These are phyloP conservation scores for Silene uniflora DNA, from an alignment of 148 eudicot genomes.

Conservation along the genomic window DNA sequence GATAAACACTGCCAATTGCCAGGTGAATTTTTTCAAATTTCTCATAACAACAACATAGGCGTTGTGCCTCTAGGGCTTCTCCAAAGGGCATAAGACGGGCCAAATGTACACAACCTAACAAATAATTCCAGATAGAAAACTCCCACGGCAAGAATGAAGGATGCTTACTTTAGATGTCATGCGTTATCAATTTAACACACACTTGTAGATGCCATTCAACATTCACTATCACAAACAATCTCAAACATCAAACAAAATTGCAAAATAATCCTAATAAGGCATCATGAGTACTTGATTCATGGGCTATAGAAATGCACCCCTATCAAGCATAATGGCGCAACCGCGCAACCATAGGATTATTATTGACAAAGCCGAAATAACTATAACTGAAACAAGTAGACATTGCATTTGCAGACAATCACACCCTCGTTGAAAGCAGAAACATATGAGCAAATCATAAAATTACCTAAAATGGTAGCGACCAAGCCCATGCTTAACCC, in stretches of 20 bases:
- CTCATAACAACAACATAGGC: too few relatives aligned
- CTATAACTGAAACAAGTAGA: not conserved
- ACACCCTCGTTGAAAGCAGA: not conserved
- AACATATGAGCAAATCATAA: not conserved
- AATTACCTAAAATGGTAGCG: slow-evolving; percentile 88
- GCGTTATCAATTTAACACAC: not conserved
- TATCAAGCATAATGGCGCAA: not conserved
- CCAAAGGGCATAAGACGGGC: too few relatives aligned
- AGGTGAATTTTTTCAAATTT: too few relatives aligned
- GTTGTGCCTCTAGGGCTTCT: too few relatives aligned
- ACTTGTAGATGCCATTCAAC: not conserved
- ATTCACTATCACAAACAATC: slow-evolving; percentile 5
- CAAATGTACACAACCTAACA: too few relatives aligned
- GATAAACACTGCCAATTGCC: too few relatives aligned
- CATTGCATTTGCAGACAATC: not conserved
- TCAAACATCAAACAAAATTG: slow-evolving; percentile 5
- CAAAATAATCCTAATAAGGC: not conserved
- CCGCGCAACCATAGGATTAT: not conserved
- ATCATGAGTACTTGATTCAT: too few relatives aligned
- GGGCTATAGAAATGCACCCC: not conserved
- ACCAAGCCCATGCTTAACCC: slow-evolving; percentile 95
- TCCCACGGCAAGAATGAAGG: not conserved
- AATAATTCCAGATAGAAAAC: not conserved
- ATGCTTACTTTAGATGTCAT: not conserved
- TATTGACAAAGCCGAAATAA: not conserved